phyloP scores from a whole-genome alignment of 306 rosid genomes.

The Sophora flavescens region DNA sequence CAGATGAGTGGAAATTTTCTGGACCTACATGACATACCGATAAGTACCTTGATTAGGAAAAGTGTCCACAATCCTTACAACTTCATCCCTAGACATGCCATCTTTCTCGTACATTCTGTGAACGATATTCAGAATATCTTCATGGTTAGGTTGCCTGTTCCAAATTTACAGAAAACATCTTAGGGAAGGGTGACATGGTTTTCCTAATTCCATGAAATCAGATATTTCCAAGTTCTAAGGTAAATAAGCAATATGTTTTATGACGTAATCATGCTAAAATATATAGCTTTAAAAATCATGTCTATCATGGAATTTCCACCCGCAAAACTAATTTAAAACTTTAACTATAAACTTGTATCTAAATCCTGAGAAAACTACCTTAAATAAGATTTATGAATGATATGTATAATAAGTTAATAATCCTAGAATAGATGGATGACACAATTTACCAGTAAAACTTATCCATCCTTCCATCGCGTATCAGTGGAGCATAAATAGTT shows the following conservation, averaged over 20 bases:
- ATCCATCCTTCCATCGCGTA: constrained; percentile 99
- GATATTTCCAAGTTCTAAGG: constrained; percentile 4
- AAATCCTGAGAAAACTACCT: constrained; percentile 15
- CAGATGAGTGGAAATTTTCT: too few relatives aligned
- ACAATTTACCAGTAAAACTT: constrained; percentile 87
- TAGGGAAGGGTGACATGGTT: constrained; percentile 43
- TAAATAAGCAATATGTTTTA: constrained; percentile 30
- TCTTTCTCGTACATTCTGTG: constrained; percentile 88
- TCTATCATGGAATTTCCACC: constrained; percentile 39
- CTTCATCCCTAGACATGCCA: constrained; percentile 83
- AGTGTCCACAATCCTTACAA: constrained; percentile 64
- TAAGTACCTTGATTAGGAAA: constrained; percentile 92
- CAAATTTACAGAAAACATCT: constrained; percentile 52
- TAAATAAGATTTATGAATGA: constrained; percentile 16
- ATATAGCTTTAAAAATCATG: constrained; percentile 15
- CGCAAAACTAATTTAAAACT: constrained; percentile 25
- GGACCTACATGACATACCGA: constrained; percentile 23
- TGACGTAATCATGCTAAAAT: constrained; percentile 24
- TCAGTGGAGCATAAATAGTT: constrained; percentile 92
- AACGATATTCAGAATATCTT: constrained; percentile 90
- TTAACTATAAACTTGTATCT: constrained; percentile 30
- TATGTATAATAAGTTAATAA: constrained; percentile 31
- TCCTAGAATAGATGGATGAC: constrained; percentile 27
- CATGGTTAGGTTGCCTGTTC: constrained; percentile 90
- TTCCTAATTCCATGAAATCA: constrained; percentile 36